Percentiles rank a stretch among this genome's conserved stretches.
These are phyloP conservation scores for Talaromyces sp. DNA, from an alignment of 2,329 filamentous ascomycete genomes.

Conservation along the genomic window DNA sequence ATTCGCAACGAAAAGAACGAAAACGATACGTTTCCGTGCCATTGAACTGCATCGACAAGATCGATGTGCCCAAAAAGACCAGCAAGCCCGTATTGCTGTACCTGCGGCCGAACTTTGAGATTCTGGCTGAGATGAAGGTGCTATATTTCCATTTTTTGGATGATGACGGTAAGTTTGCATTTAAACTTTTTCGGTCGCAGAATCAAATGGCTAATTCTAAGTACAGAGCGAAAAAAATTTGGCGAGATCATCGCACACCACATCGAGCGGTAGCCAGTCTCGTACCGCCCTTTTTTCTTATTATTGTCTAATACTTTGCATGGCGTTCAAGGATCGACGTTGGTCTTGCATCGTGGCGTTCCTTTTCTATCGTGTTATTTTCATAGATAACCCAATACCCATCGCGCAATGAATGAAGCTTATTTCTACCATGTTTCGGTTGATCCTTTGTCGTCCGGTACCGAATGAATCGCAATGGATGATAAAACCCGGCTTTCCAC, in stretches of 20 bases:
- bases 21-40: slow-evolving; percentile 44
- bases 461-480: not conserved
- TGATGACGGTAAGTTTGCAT: slow-evolving; percentile 32
- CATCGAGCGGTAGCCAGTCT: slow-evolving; percentile 6
- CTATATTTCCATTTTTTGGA: slow-evolving; percentile 41
- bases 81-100: slow-evolving; percentile 37
- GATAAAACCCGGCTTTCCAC: not conserved
- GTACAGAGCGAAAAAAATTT: slow-evolving; percentile 31
- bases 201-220: not conserved
- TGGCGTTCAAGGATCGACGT: not conserved
- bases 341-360: slow-evolving; percentile 16
- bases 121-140: slow-evolving; percentile 39
- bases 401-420: not conserved
- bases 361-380: not conserved
- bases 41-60: slow-evolving; percentile 37
- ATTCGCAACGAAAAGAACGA: slow-evolving; percentile 40
- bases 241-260: slow-evolving; percentile 22
- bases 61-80: slow-evolving; percentile 40
- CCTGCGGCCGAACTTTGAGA: slow-evolving; percentile 40
- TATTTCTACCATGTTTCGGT: not conserved
- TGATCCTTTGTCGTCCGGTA: not conserved
- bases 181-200: not conserved
- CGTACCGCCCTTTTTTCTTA: not conserved
- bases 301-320: not conserved
- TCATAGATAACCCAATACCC: slow-evolving; percentile 12